These are phyloP conservation scores for Escovopsis weberi DNA, from an alignment of 2,329 filamentous ascomycete genomes.

Conservation along the genomic window DNA sequence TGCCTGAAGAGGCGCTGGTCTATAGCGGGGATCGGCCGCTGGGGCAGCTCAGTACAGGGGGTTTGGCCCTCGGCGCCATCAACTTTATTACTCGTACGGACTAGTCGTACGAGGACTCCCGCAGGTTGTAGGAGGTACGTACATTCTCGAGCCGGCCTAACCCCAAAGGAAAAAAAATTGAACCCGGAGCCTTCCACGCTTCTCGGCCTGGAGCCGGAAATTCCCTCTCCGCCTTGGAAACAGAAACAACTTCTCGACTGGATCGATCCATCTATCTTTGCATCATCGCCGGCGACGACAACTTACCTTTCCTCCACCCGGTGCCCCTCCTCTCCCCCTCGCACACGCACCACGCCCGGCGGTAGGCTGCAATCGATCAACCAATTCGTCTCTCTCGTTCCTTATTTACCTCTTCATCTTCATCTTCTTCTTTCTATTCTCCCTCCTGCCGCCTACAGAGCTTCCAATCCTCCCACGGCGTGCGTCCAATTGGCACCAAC, in stretches of 20 bases:
- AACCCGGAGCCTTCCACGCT: not conserved
- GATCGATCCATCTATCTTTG: not conserved
- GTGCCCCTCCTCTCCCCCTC: not conserved
- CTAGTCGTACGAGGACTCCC: too few species aligned
- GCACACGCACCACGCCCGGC: not conserved
- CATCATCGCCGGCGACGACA: slow-evolving; percentile 1
- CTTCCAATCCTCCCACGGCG: not conserved
- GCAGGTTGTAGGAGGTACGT: too few species aligned
- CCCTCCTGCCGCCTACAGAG: too few species aligned
- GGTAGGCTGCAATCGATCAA: not conserved
- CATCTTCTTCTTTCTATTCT: too few species aligned
- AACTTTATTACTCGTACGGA: too few species aligned
- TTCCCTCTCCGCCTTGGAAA: slow-evolving; percentile 5
- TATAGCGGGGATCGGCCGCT: too few species aligned
- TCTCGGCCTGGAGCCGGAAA: slow-evolving; percentile 4
- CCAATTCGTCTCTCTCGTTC: not conserved
- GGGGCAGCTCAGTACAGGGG: too few species aligned
- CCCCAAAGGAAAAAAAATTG: slow-evolving; percentile 8
- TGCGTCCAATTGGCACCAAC: not conserved
- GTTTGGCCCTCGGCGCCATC: too few species aligned
- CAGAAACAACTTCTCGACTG: slow-evolving; percentile 2
- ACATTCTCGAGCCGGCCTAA: not conserved
- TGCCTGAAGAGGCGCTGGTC: too few species aligned
- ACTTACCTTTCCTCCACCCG: not conserved
- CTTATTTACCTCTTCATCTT: not conserved